A percentile compares a stretch with the other conserved stretches of the same genome.
These are phyloP conservation scores for Lycium barbarum DNA, from an alignment of 257 asterid species.

Conservation along the genomic window DNA sequence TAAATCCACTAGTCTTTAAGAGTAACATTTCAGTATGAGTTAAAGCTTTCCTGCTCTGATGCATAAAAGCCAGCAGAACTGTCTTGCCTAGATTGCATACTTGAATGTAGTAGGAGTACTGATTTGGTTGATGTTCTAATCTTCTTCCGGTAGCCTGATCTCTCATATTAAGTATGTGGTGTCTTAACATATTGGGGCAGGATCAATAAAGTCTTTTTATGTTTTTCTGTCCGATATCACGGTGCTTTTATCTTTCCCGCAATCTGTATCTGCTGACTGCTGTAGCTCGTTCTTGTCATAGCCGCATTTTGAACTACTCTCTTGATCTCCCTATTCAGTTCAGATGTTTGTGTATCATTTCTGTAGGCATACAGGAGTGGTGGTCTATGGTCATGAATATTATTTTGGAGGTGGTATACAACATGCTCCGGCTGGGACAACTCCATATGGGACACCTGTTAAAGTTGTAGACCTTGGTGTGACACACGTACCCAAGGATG, in stretches of 20 bases:
- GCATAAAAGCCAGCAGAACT: background rate
- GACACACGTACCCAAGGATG: constrained; percentile 89
- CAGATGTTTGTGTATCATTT: background rate
- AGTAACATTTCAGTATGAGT: background rate
- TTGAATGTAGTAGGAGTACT: background rate
- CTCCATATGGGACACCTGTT: constrained; percentile 88
- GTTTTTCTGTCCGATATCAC: background rate
- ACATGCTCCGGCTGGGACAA: constrained; percentile 67
- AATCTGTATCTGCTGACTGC: background rate
- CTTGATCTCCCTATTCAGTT: background rate
- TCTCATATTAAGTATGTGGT: background rate
- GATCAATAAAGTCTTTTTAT: background rate
- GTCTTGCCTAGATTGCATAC: constrained; percentile 4
- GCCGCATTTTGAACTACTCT: background rate
- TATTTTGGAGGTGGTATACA: constrained; percentile 32
- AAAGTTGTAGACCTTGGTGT: constrained; percentile 81
- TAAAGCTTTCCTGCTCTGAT: background rate
- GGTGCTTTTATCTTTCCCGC: background rate
- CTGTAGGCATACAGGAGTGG: constrained; percentile 96
- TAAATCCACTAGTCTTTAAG: background rate
- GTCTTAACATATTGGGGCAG: background rate
- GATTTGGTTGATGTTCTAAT: background rate
- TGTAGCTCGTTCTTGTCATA: background rate
- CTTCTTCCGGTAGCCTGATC: background rate
- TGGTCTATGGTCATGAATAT: constrained; percentile 72